Evolutionary conservation across 495 filamentous ascomycete genomes (phyloP).

Genomic region (Aspergillus hancockii): DNA sequence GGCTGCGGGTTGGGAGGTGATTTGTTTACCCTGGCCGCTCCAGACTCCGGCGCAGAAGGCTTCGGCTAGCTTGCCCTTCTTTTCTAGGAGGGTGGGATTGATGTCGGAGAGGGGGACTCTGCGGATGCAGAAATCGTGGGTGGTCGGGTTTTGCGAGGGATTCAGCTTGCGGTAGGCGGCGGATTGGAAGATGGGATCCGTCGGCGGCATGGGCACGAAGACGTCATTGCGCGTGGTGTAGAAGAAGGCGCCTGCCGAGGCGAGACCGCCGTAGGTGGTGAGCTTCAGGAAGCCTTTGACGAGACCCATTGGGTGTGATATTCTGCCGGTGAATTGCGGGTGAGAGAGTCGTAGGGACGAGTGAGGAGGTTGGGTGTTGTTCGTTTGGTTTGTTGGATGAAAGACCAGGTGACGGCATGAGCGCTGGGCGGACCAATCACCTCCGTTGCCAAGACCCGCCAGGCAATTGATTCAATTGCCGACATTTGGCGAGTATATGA

Average conservation of each 20-base stretch:
- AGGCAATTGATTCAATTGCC: neutral
- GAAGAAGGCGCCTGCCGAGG: constrained; percentile 46
- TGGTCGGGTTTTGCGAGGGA: constrained; percentile 58
- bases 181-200: constrained; percentile 64
- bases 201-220: constrained; percentile 49
- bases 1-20: neutral
- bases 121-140: constrained; percentile 63
- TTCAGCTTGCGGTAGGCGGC: constrained; percentile 59
- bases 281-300: constrained; percentile 45
- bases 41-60: constrained; percentile 68
- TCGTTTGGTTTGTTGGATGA: too few species aligned
- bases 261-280: constrained; percentile 39
- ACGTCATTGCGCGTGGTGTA: constrained; percentile 44
- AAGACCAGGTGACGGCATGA: neutral
- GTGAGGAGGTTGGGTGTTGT: neutral
- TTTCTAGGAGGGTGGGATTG: constrained; percentile 62
- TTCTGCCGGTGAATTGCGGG: neutral
- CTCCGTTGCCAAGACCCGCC: constrained; percentile 5
- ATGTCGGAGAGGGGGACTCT: constrained; percentile 63
- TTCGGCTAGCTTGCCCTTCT: constrained; percentile 58
- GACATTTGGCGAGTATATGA: too few species aligned
- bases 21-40: constrained; percentile 59
- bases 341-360: neutral
- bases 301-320: constrained; percentile 43
- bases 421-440: neutral